Evolutionary conservation across 306 rosid species (phyloP).

Genomic region (Pyrus pyrifolia): DNA sequence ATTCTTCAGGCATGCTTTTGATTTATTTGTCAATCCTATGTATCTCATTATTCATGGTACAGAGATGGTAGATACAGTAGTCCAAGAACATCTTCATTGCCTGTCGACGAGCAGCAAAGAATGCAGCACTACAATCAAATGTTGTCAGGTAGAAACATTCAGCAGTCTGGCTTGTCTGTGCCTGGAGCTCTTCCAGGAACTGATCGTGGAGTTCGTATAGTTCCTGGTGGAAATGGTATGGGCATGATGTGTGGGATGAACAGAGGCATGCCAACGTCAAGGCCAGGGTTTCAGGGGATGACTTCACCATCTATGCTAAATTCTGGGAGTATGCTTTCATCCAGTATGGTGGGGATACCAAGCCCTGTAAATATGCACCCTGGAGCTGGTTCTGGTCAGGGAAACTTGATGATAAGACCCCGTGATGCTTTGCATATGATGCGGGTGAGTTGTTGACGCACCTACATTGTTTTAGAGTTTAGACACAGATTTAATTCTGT

Average conservation of each 20-base stretch:
- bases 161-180: conserved; percentile 58
- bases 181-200: conserved; percentile 69
- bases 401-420: conserved; percentile 71
- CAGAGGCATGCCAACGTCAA: conserved; percentile 60
- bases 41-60: conserved; percentile 2
- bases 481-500: background rate
- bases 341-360: conserved; percentile 76
- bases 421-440: conserved; percentile 70
- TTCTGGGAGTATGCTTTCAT: conserved; percentile 73
- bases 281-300: conserved; percentile 88
- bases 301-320: conserved; percentile 62
- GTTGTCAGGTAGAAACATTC: conserved; percentile 64
- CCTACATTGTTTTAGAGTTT: conserved; percentile 4
- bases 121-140: conserved; percentile 76
- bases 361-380: conserved; percentile 75
- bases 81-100: conserved; percentile 60
- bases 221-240: conserved; percentile 77
- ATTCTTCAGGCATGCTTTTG: background rate
- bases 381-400: conserved; percentile 74
- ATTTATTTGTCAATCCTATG: background rate
- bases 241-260: conserved; percentile 82
- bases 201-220: conserved; percentile 83
- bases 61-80: conserved; percentile 76
- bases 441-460: conserved; percentile 59
- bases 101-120: conserved; percentile 91